phyloP scores from a whole-genome alignment of 169 alveolate genomes.

The Babesia ovata region DNA sequence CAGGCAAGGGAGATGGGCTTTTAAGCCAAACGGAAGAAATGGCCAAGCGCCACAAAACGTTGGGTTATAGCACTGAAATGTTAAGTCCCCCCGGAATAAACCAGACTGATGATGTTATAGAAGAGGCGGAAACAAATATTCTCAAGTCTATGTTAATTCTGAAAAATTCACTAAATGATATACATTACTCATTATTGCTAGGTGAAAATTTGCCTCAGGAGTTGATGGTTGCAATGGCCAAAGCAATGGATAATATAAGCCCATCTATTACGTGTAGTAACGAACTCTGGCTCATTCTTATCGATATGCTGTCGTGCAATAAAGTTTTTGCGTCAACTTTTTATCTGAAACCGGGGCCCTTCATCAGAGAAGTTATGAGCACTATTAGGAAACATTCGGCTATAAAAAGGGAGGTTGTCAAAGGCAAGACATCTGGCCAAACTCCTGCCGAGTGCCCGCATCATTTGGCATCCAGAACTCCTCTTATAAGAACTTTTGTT shows the following conservation, averaged over 20 bases:
- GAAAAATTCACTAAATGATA: neutral
- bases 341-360: neutral
- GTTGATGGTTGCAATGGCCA: conserved; percentile 12
- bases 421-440: neutral
- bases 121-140: neutral
- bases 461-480: neutral
- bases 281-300: conserved; percentile 21
- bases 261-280: conserved; percentile 5
- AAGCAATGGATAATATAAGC: neutral
- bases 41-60: neutral
- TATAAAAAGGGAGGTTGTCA: neutral
- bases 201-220: neutral
- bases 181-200: neutral
- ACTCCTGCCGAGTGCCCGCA: neutral
- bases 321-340: neutral
- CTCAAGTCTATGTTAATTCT: neutral
- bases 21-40: neutral
- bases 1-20: conserved; percentile 3
- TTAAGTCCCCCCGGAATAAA: neutral
- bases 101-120: neutral
- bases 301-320: conserved; percentile 1
- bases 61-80: neutral
- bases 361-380: conserved; percentile 22
- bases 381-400: conserved; percentile 7
- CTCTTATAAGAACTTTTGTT: conserved; percentile 1